Evolutionary conservation across 1,284 basidiomycete species (phyloP).

Genomic region (Pseudozyma sp.): DNA sequence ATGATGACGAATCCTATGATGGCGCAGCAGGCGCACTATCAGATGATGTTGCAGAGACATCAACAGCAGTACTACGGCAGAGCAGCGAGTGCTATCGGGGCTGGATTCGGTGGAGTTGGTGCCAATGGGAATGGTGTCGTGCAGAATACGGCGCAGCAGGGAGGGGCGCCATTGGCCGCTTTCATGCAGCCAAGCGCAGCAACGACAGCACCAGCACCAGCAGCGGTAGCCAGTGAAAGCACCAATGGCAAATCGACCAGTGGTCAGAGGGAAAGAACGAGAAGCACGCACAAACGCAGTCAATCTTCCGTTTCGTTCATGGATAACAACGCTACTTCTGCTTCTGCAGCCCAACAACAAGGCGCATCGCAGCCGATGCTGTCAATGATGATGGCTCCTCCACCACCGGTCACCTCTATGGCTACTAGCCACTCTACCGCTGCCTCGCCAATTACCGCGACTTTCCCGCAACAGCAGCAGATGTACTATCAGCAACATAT

Average conservation of each 20-base stretch:
- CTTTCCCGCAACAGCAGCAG: constrained; percentile 11
- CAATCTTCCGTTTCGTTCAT: constrained; percentile 15
- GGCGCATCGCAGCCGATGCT: constrained; percentile 30
- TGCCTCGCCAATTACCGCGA: neutral
- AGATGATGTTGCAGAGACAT: constrained; percentile 44
- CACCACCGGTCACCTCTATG: constrained; percentile 9
- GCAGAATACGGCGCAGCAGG: neutral
- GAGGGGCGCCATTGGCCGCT: constrained; percentile 33
- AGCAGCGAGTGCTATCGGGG: constrained; percentile 34
- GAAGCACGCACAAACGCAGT: constrained; percentile 12
- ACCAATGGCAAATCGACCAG: neutral
- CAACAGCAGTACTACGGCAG: constrained; percentile 48
- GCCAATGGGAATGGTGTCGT: constrained; percentile 26
- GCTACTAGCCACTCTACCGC: neutral
- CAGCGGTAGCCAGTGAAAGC: neutral
- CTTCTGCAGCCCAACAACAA: neutral
- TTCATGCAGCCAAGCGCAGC: constrained; percentile 38
- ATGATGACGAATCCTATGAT: constrained; percentile 50
- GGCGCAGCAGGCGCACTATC: constrained; percentile 48
- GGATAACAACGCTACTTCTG: constrained; percentile 5
- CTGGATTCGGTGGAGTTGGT: constrained; percentile 14
- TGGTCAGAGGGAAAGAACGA: neutral
- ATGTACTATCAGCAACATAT: constrained; percentile 4
- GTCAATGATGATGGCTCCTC: constrained; percentile 54
- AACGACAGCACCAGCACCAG: neutral